Percentiles rank a stretch among this genome's conserved stretches.
Conservation (phyloP, 306 rosid species). For the Trifolium repens region DNA sequence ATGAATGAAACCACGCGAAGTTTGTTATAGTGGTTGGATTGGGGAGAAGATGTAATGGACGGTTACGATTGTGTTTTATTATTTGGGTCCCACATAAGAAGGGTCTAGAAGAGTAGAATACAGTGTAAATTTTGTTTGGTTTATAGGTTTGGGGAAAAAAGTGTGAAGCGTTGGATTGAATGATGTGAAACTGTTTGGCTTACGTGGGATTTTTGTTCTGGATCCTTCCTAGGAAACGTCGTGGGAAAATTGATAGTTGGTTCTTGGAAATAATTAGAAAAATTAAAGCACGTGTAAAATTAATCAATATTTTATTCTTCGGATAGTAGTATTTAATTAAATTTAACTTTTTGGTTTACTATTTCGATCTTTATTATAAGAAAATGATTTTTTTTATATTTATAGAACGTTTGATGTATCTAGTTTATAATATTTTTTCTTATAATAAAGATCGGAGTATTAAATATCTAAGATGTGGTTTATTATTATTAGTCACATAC, state of each 20-base stretch:
- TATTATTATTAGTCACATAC: too few species aligned
- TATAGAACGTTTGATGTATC: too few species aligned
- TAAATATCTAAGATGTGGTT: too few species aligned
- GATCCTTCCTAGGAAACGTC: constrained; percentile 12
- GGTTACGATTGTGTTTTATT: background rate
- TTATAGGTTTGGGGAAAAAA: background rate
- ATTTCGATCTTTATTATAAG: too few species aligned
- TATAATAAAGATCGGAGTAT: too few species aligned
- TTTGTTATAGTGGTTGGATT: constrained; percentile 6
- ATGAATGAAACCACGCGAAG: background rate
- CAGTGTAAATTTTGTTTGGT: background rate
- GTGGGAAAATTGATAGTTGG: background rate
- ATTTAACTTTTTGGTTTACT: too few species aligned
- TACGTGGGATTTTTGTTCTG: constrained; percentile 8
- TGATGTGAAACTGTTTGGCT: background rate
- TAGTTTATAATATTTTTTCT: too few species aligned
- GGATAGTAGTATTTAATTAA: too few species aligned
- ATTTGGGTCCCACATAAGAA: constrained; percentile 10
- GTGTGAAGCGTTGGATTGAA: background rate
- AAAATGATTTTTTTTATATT: too few species aligned
- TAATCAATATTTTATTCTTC: too few species aligned
- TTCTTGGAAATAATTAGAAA: too few species aligned
- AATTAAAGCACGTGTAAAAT: too few species aligned
- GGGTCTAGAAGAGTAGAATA: constrained; percentile 26
- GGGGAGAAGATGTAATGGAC: background rate